phyloP scores from a whole-genome alignment of 2,329 filamentous ascomycete genomes.

The Monosporascus sp. region DNA sequence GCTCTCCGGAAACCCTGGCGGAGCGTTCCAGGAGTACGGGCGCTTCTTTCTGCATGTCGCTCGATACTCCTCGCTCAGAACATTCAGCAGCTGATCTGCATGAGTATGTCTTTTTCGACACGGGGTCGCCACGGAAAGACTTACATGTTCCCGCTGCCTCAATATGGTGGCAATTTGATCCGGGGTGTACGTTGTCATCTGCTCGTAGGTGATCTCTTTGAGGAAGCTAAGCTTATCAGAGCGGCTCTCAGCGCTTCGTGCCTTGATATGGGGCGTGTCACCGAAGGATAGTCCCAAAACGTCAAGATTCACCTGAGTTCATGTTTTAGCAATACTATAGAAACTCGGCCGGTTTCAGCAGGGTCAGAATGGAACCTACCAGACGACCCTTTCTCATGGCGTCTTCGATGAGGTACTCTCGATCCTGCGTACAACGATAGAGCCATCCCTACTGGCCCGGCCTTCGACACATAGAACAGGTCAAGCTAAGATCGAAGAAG shows the following conservation, averaged over 20 bases:
- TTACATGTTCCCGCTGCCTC: conserved; percentile 45
- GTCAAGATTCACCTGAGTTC: conserved; percentile 17
- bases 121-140: conserved; percentile 7
- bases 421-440: conserved; percentile 54
- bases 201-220: conserved; percentile 35
- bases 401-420: conserved; percentile 33
- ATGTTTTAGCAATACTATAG: conserved; percentile 8
- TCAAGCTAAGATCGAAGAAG: conserved; percentile 46
- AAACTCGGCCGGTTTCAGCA: conserved; percentile 1
- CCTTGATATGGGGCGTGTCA: conserved; percentile 26
- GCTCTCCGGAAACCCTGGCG: conserved; percentile 8
- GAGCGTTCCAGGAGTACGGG: conserved; percentile 7
- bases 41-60: neutral
- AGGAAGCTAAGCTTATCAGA: conserved; percentile 40
- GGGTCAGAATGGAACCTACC: conserved; percentile 12
- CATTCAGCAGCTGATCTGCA: conserved; percentile 24
- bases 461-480: conserved; percentile 54
- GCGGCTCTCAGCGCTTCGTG: conserved; percentile 35
- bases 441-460: conserved; percentile 62
- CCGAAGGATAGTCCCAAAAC: conserved; percentile 31
- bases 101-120: conserved; percentile 3
- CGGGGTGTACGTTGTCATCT: conserved; percentile 39
- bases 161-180: conserved; percentile 43
- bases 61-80: conserved; percentile 20
- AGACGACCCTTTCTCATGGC: conserved; percentile 22